Base-by-base conservation (phyloP, 2,329 filamentous ascomycete genomes). In the Epichloe sibirici region DNA sequence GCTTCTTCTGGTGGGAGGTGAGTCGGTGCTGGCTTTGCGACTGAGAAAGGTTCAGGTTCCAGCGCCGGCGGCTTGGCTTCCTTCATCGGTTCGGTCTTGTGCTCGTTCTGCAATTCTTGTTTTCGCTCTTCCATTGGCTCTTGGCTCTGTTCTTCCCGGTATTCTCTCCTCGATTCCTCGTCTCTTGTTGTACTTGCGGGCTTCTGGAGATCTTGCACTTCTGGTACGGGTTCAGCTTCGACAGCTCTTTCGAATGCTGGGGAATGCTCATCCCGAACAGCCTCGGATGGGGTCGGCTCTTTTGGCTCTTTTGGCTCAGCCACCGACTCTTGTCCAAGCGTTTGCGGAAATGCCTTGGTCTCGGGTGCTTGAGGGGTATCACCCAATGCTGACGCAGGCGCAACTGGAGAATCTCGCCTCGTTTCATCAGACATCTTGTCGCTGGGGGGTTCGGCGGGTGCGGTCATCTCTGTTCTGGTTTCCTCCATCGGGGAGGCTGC, bases 141-240 rank as follows among this genome's bases (percentile, higher is more conserved):
- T 38, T 52, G 17, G 17, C 45, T 49, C 9, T 48, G 35, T 13
- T 21, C 48, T 23, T 49, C 53, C 21, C 17, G 31, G 34, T 23
- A 45, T 43, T 48, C 53, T 49, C 21, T 21, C 15, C 21, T 34
- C 4, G 42, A 15, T 43, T 35, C 47, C 34, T 44, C 49, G n/a
- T 12, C n/a, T 12, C 17, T 8, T n/a, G 23, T 21, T 15, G 44
- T 34, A 13, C 31, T 17, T 3, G 6, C 39, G 7, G 70, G 65
- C 28, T 71, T 23, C 42, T 39, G 28, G 7, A 25, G 70, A 13
- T 69, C 67, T 2, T 66, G 61, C 35, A 64, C 65, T 8, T 49
- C 35, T 3, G 52, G 28, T 17, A 37, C 6, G 8, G 21, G 21
- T n/a, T 44, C 44, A 6, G 21, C 3, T 31, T 51, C 12, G n/a